Percentiles rank a stretch among this genome's conserved stretches.
phyloP scores from a whole-genome alignment of 306 rosid species.

The Vigna unguiculata region DNA sequence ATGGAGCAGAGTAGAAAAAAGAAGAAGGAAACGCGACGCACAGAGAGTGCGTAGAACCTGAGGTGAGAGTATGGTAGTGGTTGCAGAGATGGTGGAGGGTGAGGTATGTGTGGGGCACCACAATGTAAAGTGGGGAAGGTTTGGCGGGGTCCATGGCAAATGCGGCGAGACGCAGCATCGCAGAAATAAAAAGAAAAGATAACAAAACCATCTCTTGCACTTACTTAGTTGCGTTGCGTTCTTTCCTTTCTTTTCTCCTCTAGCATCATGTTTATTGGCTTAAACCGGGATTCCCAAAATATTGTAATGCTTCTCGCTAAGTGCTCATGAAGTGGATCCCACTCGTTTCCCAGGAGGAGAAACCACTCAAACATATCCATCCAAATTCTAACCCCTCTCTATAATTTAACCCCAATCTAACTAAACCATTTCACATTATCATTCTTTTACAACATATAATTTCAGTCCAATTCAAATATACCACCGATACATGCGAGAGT shows the following conservation, averaged over 20 bases:
- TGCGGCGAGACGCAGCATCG: conserved; percentile 85
- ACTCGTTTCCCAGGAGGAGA: conserved; percentile 43
- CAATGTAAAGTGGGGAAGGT: conserved; percentile 44
- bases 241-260: conserved; percentile 13
- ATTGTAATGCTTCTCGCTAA: conserved; percentile 37
- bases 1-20: no score
- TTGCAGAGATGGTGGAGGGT: conserved; percentile 53
- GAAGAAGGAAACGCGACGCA: conserved; percentile 18
- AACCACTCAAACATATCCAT: conserved; percentile 20
- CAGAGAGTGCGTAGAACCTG: background rate
- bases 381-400: background rate
- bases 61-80: conserved; percentile 38
- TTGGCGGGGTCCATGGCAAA: conserved; percentile 58
- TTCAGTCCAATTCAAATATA: no score
- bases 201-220: conserved; percentile 4
- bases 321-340: conserved; percentile 45
- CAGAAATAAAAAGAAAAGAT: conserved; percentile 35
- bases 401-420: no score
- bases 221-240: conserved; percentile 24
- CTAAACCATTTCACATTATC: background rate
- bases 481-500: no score
- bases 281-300: conserved; percentile 24
- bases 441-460: no score
- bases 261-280: conserved; percentile 16
- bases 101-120: conserved; percentile 56